phyloP scores from a whole-genome alignment of 352 stramenopile species.

The Phytophthora pisi region DNA sequence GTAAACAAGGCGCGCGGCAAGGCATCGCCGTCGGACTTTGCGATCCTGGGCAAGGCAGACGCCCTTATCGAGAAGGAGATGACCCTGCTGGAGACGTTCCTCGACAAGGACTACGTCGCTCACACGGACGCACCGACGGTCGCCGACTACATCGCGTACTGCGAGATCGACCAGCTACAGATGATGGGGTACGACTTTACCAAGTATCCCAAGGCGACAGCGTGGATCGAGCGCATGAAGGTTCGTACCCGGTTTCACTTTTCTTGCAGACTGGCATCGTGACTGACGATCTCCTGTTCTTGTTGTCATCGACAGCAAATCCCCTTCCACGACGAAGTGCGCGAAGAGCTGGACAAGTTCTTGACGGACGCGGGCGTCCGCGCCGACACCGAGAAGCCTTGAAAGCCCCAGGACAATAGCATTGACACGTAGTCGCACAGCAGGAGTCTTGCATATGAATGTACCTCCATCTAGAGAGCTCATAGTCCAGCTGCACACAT shows the following conservation, averaged over 20 bases:
- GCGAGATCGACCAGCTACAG: slow-evolving; percentile 63
- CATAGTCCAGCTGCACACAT: slow-evolving; percentile 3
- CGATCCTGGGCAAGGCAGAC: slow-evolving; percentile 32
- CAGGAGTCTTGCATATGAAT: slow-evolving; percentile 18
- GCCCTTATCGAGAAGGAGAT: slow-evolving; percentile 42
- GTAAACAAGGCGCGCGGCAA: slow-evolving; percentile 16
- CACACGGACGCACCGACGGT: slow-evolving; percentile 45
- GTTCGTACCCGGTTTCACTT: slow-evolving; percentile 5
- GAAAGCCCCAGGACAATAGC: background rate
- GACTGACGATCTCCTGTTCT: background rate
- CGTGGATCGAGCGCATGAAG: slow-evolving; percentile 44
- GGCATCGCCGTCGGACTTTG: slow-evolving; percentile 32
- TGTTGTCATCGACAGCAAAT: slow-evolving; percentile 26
- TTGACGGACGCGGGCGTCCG: slow-evolving; percentile 16
- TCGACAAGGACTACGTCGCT: slow-evolving; percentile 50
- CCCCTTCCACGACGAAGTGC: slow-evolving; percentile 33
- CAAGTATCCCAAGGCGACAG: slow-evolving; percentile 46
- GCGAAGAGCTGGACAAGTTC: slow-evolving; percentile 38
- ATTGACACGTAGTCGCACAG: background rate
- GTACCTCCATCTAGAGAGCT: slow-evolving; percentile 1
- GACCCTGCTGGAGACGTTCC: slow-evolving; percentile 44
- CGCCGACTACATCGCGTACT: slow-evolving; percentile 56
- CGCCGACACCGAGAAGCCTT: slow-evolving; percentile 12
- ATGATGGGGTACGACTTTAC: slow-evolving; percentile 47
- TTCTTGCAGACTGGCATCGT: background rate